Conservation (phyloP, 1,284 basidiomycete genomes). For the Coniferiporia sulphurascens region DNA sequence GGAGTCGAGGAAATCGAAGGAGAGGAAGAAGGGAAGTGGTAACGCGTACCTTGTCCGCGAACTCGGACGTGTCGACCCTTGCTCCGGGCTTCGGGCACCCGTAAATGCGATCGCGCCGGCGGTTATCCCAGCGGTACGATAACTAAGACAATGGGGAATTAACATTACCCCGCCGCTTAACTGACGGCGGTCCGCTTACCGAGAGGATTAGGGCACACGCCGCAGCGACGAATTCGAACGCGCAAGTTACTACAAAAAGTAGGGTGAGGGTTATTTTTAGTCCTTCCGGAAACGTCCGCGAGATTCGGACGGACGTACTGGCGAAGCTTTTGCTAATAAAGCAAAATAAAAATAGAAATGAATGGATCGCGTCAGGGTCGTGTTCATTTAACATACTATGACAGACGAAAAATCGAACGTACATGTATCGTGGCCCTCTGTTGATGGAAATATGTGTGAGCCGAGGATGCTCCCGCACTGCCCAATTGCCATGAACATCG, state of each 20-base stretch:
- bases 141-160: conserved; percentile 32
- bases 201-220: conserved; percentile 47
- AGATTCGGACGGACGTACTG: conserved; percentile 29
- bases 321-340: conserved; percentile 56
- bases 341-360: background rate
- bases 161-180: background rate
- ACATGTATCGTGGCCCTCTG: conserved; percentile 61
- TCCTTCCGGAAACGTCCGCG: background rate
- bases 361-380: background rate
- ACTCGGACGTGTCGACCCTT: conserved; percentile 57
- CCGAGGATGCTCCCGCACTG: conserved; percentile 70
- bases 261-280: background rate
- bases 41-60: conserved; percentile 57
- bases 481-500: conserved; percentile 72
- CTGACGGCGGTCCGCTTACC: conserved; percentile 31
- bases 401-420: conserved; percentile 21
- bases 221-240: conserved; percentile 54
- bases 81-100: conserved; percentile 46
- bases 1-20: too few relatives aligned
- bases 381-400: background rate
- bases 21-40: background rate
- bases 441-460: conserved; percentile 63
- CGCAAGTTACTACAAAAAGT: conserved; percentile 42
- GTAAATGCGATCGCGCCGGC: conserved; percentile 46
- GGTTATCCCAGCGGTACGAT: conserved; percentile 61